These are phyloP conservation scores for Pseudohalonectria lignicola DNA, from an alignment of 2,329 filamentous ascomycete genomes.

Conservation along the genomic window DNA sequence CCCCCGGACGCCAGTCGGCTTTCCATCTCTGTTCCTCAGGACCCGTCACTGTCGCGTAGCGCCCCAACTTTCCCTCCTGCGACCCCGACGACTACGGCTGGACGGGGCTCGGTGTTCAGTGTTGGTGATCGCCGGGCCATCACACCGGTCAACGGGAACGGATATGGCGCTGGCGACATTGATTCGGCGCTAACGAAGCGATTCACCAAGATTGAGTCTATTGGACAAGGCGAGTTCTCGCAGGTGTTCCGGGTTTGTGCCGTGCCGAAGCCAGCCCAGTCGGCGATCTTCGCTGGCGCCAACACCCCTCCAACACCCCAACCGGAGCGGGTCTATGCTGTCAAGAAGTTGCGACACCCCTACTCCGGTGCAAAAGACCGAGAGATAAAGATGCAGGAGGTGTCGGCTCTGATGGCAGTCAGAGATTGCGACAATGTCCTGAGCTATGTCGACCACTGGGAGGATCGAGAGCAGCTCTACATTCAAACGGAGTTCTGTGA, in stretches of 20 bases:
- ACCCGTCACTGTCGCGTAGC: slow-evolving; percentile 13
- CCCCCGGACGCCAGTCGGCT: slow-evolving; percentile 73
- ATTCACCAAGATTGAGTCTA: slow-evolving; percentile 70
- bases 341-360: slow-evolving; percentile 83
- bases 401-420: slow-evolving; percentile 65
- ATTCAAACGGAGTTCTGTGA: slow-evolving; percentile 98
- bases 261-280: slow-evolving; percentile 17
- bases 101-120: slow-evolving; percentile 39
- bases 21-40: slow-evolving; percentile 59
- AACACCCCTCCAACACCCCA: slow-evolving; percentile 42
- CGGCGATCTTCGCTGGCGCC: slow-evolving; percentile 4
- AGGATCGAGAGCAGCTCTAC: slow-evolving; percentile 74
- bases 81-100: slow-evolving; percentile 57
- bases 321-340: slow-evolving; percentile 63
- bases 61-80: slow-evolving; percentile 49
- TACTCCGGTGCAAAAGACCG: slow-evolving; percentile 71
- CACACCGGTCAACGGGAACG: slow-evolving; percentile 58
- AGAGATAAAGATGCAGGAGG: slow-evolving; percentile 75
- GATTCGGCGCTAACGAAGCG: slow-evolving; percentile 63
- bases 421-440: slow-evolving; percentile 76
- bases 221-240: slow-evolving; percentile 88
- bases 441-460: slow-evolving; percentile 78
- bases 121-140: slow-evolving; percentile 48
- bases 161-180: slow-evolving; percentile 52
- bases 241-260: slow-evolving; percentile 70